These are phyloP conservation scores for Trypanosoma mega DNA, from an alignment of 208 protist genomes.

Conservation along the genomic window DNA sequence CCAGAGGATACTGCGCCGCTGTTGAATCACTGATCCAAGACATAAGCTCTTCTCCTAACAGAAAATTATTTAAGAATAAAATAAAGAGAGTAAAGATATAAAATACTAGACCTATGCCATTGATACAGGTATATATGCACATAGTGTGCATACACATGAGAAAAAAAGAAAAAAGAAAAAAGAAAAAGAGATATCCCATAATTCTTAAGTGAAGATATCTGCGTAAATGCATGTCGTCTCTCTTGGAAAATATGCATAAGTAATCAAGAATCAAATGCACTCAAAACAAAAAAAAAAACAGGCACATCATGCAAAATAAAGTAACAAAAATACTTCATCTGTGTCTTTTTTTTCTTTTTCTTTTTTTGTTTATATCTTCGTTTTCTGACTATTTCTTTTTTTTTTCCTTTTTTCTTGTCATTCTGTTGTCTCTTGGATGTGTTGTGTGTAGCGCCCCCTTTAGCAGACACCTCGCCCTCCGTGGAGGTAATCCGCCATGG, in stretches of 20 bases:
- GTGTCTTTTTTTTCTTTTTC: background rate
- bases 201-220: no score
- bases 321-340: background rate
- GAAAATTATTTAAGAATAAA: conserved; percentile 21
- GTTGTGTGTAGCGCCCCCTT: background rate
- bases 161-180: no score
- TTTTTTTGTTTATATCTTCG: no score
- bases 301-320: background rate
- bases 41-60: conserved; percentile 31
- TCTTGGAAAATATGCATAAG: no score
- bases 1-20: conserved; percentile 64
- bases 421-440: background rate
- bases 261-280: no score
- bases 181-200: no score
- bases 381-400: background rate
- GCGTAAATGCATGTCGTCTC: no score
- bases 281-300: no score
- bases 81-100: conserved; percentile 6
- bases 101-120: no score
- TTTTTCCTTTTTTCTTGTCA: background rate
- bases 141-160: no score
- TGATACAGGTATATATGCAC: no score
- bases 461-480: background rate
- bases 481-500: conserved; percentile 19
- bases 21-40: conserved; percentile 59